Evolutionary conservation across 805 yeast genomes (phyloP).

Genomic region (Isabelozyma pseudorhagii): DNA sequence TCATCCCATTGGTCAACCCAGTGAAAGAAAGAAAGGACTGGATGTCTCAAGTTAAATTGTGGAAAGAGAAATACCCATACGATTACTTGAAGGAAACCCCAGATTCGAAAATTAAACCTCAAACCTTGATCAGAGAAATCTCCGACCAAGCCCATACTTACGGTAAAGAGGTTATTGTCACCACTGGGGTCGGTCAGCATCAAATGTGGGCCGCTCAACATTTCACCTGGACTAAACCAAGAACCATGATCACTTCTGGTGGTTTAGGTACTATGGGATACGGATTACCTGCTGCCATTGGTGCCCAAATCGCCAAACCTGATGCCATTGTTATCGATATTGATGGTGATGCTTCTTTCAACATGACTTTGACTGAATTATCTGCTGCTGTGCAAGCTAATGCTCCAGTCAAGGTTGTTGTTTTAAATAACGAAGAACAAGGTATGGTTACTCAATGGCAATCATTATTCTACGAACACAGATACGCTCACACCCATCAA

Average conservation of each 20-base stretch:
- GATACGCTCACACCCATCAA: conserved; percentile 98
- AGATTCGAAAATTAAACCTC: conserved; percentile 83
- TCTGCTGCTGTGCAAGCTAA: conserved; percentile 91
- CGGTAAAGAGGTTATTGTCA: conserved; percentile 75
- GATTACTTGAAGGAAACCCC: conserved; percentile 77
- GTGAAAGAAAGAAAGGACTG: conserved; percentile 75
- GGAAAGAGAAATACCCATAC: conserved; percentile 89
- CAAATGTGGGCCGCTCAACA: conserved; percentile 99
- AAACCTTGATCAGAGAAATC: conserved; percentile 79
- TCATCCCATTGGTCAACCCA: conserved; percentile 66
- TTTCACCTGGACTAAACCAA: conserved; percentile 89
- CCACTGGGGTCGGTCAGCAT: conserved; percentile 99
- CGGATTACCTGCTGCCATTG: conserved; percentile 97
- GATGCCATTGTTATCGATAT: conserved; percentile 94
- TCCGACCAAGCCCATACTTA: conserved; percentile 64
- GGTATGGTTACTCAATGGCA: conserved; percentile 99
- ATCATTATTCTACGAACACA: conserved; percentile 91
- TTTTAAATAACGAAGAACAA: conserved; percentile 96
- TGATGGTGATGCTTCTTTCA: conserved; percentile 99
- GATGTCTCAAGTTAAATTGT: conserved; percentile 68
- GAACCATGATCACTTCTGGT: conserved; percentile 96
- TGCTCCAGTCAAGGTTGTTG: conserved; percentile 85
- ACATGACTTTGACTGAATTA: conserved; percentile 93
- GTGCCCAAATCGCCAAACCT: conserved; percentile 95
- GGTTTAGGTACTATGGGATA: conserved; percentile 99